Evolutionary conservation across 768 basidiomycete genomes (phyloP).

Genomic region (Leccinum rimulosum): DNA sequence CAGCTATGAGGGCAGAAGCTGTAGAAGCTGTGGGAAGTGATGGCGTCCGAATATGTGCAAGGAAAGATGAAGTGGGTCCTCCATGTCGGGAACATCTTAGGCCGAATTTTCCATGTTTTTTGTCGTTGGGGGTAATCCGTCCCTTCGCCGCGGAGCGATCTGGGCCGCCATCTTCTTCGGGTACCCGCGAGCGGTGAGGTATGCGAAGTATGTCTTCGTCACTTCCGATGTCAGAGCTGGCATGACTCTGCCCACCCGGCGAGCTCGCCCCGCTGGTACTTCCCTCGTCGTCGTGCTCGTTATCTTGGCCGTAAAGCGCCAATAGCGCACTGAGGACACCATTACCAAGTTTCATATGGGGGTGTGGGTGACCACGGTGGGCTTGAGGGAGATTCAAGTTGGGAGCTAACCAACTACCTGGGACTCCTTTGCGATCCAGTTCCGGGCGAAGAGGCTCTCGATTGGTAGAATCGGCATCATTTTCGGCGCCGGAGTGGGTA

Average conservation of each 20-base stretch:
- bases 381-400: slow-evolving; percentile 2
- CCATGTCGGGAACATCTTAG: slow-evolving; percentile 21
- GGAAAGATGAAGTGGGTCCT: slow-evolving; percentile 28
- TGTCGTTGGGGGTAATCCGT: neutral
- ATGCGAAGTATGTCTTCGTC: slow-evolving; percentile 16
- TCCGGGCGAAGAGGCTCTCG: slow-evolving; percentile 7
- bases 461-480: slow-evolving; percentile 4
- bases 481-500: slow-evolving; percentile 10
- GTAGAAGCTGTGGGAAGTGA: slow-evolving; percentile 21
- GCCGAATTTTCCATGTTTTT: neutral
- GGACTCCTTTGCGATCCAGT: slow-evolving; percentile 17
- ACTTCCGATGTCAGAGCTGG: slow-evolving; percentile 22
- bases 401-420: slow-evolving; percentile 16
- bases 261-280: slow-evolving; percentile 23
- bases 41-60: slow-evolving; percentile 17
- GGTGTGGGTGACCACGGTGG: neutral
- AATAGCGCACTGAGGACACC: slow-evolving; percentile 68
- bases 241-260: slow-evolving; percentile 17
- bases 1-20: slow-evolving; percentile 63
- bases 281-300: slow-evolving; percentile 29
- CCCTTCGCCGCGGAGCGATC: slow-evolving; percentile 3
- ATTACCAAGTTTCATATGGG: slow-evolving; percentile 30
- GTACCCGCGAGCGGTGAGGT: slow-evolving; percentile 24
- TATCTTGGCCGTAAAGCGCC: slow-evolving; percentile 49
- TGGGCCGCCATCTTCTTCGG: slow-evolving; percentile 5